Evolutionary conservation across 345 rosid genomes (phyloP), one percentile per base, ranked within the genome.

Genomic region (Draba incana): DNA sequence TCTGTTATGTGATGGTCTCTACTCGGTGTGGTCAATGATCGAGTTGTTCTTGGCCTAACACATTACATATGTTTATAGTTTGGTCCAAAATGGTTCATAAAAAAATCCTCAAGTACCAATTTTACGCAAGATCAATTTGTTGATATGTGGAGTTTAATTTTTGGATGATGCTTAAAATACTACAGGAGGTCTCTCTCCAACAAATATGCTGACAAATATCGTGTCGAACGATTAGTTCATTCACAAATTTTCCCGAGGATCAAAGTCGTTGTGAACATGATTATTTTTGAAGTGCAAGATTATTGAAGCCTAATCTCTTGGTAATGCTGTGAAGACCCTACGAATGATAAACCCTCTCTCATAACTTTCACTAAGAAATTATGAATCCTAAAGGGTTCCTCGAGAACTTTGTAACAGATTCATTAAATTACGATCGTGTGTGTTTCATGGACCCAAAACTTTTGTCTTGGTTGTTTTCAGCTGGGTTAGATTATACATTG

Each of bases 1-100:
- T 8, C 8, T 2, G 10, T 41, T 24, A 1, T 12, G 7, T 25
- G 20, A 58, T 11, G 12, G 49, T 43, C 24, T 59, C 8, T 56
- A 57, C 33, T 20, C 20, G 31, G 3, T 48, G 23, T 35, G 8
- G 20, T 47, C 44, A 33, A 13, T 47, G 45, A 43, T 31, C 55
- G 30, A 46, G 56, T 48, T 48, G 35, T 16, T 33, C 42, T 33
- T 63, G 46, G 35, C 68, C 68, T 23, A 63, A 48, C 46, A 35
- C 35, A 63, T 48, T 35, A 35, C 56, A 62, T 25, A 11, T 46
- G 6, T 63, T 24, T 58, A 12, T 12, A 12, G 30, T 31, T 31
- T 31, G 1, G 7, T 31, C 7, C 6, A 1, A 30, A 30, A 30
- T 30, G 33, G 33, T 30, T 6, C 33, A 30, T 4, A 1, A 5